Evolutionary conservation across 169 alveolate species (phyloP), one percentile per base, ranked within the genome.

Genomic region (Plasmodium ovale): DNA sequence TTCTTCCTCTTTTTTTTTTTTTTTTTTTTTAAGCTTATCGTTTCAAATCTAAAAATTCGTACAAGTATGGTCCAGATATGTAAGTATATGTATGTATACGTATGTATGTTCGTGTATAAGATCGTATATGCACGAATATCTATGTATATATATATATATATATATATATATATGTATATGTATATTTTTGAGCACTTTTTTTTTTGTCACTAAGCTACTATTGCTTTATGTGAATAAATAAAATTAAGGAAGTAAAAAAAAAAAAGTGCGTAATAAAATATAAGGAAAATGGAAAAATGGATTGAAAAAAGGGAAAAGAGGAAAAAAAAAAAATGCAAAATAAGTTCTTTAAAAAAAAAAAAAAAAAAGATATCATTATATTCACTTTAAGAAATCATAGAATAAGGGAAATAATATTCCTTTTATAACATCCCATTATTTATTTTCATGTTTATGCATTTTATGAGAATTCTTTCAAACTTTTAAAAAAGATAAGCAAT

Each of bases 161-260:
- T 35, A 49, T 16, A 12, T 71, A 27, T 71, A 71, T 39, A 19
- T 71, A 14, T 71, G 33, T 12, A 33, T 65, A 65, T 19, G 39
- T 39, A 42, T 67, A 42, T 67, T 62, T 35, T 62, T 67, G 77
- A 37, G 77, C 77, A 67, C 77, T 65, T 65, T 65, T 37, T 39
- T 65, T 65, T 65, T 44, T 67, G 16, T 65, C 39, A 37, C 39
- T 65, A 25, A 39, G 77, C 59, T 67, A 60, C 71, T 60, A 60
- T 29, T 60, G 71, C 49, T 29, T 60, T 60, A 29, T 60, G 71
- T 23, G 49, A 21, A 60, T 27, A 60, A 31, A 49, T 49, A 60
- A 14, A 60, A 60, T 60, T 60, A 60, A 44, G 71, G 71, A 60
- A 60, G 31, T 27, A 49, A 33, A 27, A 60, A 60, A 60, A 60